Conservation (phyloP, 768 basidiomycete species). For the Hortiboletus campestris region DNA sequence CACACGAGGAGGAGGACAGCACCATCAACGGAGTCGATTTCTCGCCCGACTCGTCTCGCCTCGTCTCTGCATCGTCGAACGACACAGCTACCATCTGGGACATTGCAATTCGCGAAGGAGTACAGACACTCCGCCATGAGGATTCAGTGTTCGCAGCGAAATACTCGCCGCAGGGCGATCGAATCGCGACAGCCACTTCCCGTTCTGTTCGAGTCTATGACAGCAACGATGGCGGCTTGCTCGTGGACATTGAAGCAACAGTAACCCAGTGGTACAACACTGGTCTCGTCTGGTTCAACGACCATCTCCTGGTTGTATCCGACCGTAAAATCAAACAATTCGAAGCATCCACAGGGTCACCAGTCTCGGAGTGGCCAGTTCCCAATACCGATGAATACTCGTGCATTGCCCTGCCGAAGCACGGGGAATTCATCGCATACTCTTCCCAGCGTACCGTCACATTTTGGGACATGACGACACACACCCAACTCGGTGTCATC, state of each 20-base stretch:
- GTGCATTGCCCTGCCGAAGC: neutral
- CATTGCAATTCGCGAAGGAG: neutral
- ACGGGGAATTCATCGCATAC: neutral
- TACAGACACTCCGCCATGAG: neutral
- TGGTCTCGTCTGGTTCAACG: neutral
- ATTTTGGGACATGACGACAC: too few relatives aligned
- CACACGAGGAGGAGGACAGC: neutral
- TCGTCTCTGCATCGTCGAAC: neutral
- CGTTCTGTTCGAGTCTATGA: neutral
- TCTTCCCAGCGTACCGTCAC: neutral
- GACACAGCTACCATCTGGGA: neutral
- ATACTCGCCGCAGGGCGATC: neutral
- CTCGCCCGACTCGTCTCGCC: neutral
- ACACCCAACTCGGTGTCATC: too few relatives aligned
- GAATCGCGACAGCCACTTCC: neutral
- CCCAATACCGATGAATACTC: fast-evolving
- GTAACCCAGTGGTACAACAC: neutral
- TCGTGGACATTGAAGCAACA: neutral
- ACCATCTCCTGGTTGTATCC: neutral
- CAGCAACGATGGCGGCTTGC: neutral
- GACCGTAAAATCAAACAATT: neutral
- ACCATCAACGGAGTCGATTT: neutral
- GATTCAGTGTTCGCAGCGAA: neutral
- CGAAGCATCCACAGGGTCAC: neutral
- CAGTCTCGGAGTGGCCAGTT: neutral